Evolutionary conservation across 2,329 filamentous ascomycete genomes (phyloP).

Genomic region (Sordariomycetes sp.): DNA sequence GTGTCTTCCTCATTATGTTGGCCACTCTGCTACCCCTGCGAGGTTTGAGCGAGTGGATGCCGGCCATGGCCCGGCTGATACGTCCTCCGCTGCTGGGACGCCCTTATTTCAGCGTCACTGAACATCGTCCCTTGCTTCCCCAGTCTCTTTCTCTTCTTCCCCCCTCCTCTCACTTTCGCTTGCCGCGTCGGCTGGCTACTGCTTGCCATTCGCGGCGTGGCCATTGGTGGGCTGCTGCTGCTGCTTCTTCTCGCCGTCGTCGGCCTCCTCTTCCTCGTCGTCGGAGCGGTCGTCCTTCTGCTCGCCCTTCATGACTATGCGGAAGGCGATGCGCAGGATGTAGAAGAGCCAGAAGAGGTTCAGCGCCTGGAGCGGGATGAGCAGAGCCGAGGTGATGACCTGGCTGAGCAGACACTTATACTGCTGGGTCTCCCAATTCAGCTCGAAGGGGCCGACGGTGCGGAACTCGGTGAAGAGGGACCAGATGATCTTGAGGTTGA

Average conservation of each 20-base stretch:
- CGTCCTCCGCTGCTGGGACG: too few relatives aligned
- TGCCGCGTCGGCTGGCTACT: too few relatives aligned
- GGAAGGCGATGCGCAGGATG: constrained; percentile 65
- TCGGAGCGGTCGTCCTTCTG: constrained; percentile 67
- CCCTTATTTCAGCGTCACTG: too few relatives aligned
- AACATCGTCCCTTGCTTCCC: too few relatives aligned
- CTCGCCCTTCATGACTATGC: constrained; percentile 53
- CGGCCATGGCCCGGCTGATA: too few relatives aligned
- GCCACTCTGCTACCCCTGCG: too few relatives aligned
- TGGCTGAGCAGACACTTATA: constrained; percentile 69
- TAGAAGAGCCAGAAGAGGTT: constrained; percentile 79
- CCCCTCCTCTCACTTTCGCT: too few relatives aligned
- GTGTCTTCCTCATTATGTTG: too few relatives aligned
- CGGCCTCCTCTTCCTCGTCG: constrained; percentile 54
- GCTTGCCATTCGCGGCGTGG: too few relatives aligned
- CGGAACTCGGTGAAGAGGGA: constrained; percentile 68
- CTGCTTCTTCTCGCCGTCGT: constrained; percentile 21
- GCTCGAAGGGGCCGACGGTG: constrained; percentile 63
- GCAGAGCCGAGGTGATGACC: constrained; percentile 55
- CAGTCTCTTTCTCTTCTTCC: too few relatives aligned
- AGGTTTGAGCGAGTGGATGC: too few relatives aligned
- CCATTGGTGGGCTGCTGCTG: constrained; percentile 13
- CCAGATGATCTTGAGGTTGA: constrained; percentile 69
- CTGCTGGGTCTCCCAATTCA: constrained; percentile 68
- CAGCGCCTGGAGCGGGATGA: constrained; percentile 60